A percentile compares a stretch with the other conserved stretches of the same genome.
phyloP scores from a whole-genome alignment of 2,329 filamentous ascomycete species.

The Penicillium janthinellum region DNA sequence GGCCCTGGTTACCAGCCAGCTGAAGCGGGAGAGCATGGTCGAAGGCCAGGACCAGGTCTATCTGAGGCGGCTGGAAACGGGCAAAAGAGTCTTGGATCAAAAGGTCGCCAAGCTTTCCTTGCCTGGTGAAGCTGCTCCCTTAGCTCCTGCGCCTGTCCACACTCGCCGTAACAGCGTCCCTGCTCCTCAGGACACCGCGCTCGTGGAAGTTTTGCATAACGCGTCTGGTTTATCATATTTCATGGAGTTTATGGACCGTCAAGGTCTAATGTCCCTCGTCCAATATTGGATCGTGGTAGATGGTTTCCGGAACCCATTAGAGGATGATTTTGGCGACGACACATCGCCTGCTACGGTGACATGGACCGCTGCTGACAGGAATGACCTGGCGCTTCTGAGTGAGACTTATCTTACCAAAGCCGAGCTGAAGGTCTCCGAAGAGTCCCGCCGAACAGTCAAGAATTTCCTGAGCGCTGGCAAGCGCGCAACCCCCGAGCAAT shows the following conservation, averaged over 20 bases:
- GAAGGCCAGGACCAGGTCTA: constrained; percentile 84
- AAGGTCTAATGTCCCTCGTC: constrained; percentile 80
- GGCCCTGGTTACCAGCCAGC: constrained; percentile 87
- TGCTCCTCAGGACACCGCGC: constrained; percentile 70
- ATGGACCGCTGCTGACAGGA: constrained; percentile 82
- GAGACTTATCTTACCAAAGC: constrained; percentile 82
- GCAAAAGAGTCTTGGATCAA: constrained; percentile 84
- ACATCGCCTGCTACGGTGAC: constrained; percentile 62
- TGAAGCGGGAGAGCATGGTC: constrained; percentile 78
- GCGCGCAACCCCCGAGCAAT: constrained; percentile 75
- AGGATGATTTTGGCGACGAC: constrained; percentile 78
- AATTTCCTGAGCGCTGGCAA: constrained; percentile 78
- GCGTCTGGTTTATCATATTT: constrained; percentile 93
- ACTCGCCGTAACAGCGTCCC: constrained; percentile 51
- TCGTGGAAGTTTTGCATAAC: constrained; percentile 86
- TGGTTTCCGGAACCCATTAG: constrained; percentile 89
- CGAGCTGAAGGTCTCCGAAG: constrained; percentile 75
- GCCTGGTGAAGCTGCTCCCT: constrained; percentile 55
- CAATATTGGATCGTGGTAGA: constrained; percentile 99
- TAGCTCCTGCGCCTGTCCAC: constrained; percentile 32
- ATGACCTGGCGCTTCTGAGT: constrained; percentile 87
- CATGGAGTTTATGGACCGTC: constrained; percentile 99
- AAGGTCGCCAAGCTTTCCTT: constrained; percentile 79
- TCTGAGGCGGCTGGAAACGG: constrained; percentile 85
- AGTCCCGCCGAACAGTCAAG: constrained; percentile 69